Evolutionary conservation across 1,284 basidiomycete genomes (phyloP).

Genomic region (Neonothopanus nambi): DNA sequence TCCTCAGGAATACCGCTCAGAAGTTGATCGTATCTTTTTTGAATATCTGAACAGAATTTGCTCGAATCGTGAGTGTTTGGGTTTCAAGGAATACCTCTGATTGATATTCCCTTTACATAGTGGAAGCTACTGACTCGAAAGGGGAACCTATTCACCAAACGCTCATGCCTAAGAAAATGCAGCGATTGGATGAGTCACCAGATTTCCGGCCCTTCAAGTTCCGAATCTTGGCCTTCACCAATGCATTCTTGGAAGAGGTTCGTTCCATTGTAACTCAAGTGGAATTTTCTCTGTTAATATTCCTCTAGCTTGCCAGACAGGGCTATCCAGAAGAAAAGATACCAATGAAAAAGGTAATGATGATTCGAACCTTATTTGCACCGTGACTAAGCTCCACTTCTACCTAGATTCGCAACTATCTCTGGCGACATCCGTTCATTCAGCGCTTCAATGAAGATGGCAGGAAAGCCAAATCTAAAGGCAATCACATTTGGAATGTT

Average conservation of each 20-base stretch:
- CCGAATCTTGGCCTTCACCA: slow-evolving; percentile 97
- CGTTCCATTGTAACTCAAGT: slow-evolving; percentile 2
- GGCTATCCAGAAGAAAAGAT: slow-evolving; percentile 86
- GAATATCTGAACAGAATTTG: slow-evolving; percentile 88
- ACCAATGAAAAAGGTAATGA: slow-evolving; percentile 81
- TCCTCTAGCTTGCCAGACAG: slow-evolving; percentile 65
- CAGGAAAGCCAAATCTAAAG: slow-evolving; percentile 99
- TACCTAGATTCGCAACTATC: slow-evolving; percentile 87
- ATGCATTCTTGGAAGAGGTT: slow-evolving; percentile 92
- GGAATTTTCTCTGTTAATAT: slow-evolving; percentile 12
- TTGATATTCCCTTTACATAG: slow-evolving; percentile 41
- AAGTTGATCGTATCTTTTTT: slow-evolving; percentile 91
- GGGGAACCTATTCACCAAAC: slow-evolving; percentile 98
- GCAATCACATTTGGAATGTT: slow-evolving; percentile 99
- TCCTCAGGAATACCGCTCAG: slow-evolving; percentile 76
- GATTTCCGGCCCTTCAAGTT: slow-evolving; percentile 99
- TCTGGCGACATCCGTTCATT: slow-evolving; percentile 93
- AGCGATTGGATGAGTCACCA: slow-evolving; percentile 89
- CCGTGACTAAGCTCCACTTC: slow-evolving; percentile 18
- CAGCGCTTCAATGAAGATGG: slow-evolving; percentile 99
- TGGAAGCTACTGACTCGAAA: slow-evolving; percentile 91
- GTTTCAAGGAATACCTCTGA: slow-evolving; percentile 5
- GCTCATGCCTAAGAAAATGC: slow-evolving; percentile 99
- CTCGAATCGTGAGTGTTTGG: slow-evolving; percentile 75
- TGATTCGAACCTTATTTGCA: slow-evolving; percentile 14